phyloP scores from a whole-genome alignment of 1,139 yeast genomes.

The Geotrichum bryndzae region DNA sequence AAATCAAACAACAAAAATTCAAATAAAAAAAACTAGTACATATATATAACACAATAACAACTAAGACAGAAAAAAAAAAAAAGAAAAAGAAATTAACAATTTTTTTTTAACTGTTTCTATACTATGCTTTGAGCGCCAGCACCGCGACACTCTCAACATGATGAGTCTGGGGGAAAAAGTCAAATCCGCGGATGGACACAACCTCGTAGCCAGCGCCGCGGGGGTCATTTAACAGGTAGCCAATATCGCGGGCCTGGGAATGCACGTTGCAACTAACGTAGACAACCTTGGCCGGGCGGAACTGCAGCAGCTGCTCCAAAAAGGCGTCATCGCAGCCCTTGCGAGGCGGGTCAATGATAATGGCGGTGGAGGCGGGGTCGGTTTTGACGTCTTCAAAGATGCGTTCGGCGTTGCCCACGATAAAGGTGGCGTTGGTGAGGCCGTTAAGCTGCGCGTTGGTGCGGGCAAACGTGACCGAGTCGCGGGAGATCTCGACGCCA shows the following conservation, averaged over 20 bases:
- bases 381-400: conserved; percentile 73
- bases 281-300: conserved; percentile 78
- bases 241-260: conserved; percentile 91
- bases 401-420: conserved; percentile 88
- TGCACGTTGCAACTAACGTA: conserved; percentile 96
- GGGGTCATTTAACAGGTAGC: conserved; percentile 58
- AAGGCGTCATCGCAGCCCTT: conserved; percentile 92
- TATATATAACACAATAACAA: neutral
- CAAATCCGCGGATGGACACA: conserved; percentile 87
- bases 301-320: conserved; percentile 74
- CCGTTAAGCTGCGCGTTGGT: conserved; percentile 72
- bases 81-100: neutral
- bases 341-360: conserved; percentile 93
- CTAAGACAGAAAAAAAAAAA: neutral
- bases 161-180: conserved; percentile 96
- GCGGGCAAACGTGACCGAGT: conserved; percentile 81
- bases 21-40: neutral
- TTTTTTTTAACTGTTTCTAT: neutral
- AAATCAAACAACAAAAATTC: neutral
- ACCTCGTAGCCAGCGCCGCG: conserved; percentile 46
- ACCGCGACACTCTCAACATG: conserved; percentile 97
- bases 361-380: conserved; percentile 72
- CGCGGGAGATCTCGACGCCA: conserved; percentile 93
- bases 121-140: conserved; percentile 33
- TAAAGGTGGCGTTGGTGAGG: conserved; percentile 70